Percentiles rank a stretch among this genome's conserved stretches.
phyloP scores from a whole-genome alignment of 192 early-diverging fungal genomes.

The Coemansia sp. region DNA sequence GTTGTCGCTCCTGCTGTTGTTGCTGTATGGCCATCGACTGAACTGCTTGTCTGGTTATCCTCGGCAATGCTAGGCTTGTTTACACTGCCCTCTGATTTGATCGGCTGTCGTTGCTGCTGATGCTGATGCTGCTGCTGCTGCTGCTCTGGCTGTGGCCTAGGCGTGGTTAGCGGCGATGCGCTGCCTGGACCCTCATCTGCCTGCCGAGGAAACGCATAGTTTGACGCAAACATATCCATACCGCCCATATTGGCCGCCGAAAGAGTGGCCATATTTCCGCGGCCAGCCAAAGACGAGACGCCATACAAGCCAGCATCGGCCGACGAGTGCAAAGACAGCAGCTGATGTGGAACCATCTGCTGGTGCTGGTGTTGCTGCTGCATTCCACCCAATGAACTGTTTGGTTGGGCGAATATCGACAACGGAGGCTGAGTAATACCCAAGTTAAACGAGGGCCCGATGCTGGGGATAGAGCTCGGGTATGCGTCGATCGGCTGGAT shows the following conservation, averaged over 20 bases:
- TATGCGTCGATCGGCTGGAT: slow-evolving; percentile 16
- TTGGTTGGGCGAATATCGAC: neutral
- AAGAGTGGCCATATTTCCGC: neutral
- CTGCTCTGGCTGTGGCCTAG: neutral
- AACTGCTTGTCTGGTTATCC: neutral
- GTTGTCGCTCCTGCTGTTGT: neutral
- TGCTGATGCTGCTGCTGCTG: neutral
- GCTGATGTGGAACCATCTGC: neutral
- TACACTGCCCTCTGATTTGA: neutral
- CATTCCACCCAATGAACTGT: neutral
- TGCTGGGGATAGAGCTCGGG: slow-evolving; percentile 5
- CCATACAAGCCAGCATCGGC: neutral
- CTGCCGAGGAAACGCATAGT: slow-evolving; percentile 43
- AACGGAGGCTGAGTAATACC: neutral
- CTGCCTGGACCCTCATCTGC: neutral
- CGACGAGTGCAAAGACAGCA: neutral
- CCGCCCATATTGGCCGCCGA: neutral
- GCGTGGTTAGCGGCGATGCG: neutral
- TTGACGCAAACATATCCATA: slow-evolving; percentile 27
- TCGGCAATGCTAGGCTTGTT: neutral
- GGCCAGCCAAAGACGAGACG: neutral
- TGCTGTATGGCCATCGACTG: neutral
- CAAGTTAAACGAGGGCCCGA: slow-evolving; percentile 17
- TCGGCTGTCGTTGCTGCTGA: neutral
- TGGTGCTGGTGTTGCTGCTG: neutral